These are phyloP conservation scores for Blastocladiella britannica DNA, from an alignment of 192 early-diverging fungal genomes.

Conservation along the genomic window DNA sequence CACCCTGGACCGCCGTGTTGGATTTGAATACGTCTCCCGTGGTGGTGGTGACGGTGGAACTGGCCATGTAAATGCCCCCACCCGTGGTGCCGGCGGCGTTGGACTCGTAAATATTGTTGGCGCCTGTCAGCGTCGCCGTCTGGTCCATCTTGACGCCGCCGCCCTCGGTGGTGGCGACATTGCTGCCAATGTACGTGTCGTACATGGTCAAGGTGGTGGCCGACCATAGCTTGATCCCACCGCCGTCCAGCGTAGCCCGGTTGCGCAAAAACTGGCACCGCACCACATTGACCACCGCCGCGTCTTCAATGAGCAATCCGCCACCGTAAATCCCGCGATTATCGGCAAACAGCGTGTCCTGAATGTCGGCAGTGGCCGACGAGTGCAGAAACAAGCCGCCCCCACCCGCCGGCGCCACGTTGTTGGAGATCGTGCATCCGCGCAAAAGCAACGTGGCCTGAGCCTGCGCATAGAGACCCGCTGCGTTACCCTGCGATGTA, in stretches of 20 bases:
- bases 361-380: background rate
- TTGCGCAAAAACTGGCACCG: background rate
- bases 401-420: background rate
- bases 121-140: background rate
- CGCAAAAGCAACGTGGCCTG: background rate
- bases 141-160: background rate
- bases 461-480: background rate
- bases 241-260: background rate
- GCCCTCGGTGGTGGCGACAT: background rate
- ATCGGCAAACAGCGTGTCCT: background rate
- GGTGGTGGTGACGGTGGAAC: no score
- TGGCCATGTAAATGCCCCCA: no score
- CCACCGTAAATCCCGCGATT: background rate
- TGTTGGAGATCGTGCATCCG: background rate
- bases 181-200: background rate
- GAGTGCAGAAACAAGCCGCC: background rate
- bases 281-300: background rate
- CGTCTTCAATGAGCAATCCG: background rate
- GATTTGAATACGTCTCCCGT: background rate
- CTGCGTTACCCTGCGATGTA: background rate
- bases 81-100: no score
- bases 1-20: background rate
- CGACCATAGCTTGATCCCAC: background rate
- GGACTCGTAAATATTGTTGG: background rate
- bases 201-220: background rate